Evolutionary conservation across 345 rosid species (phyloP).

Genomic region (Brassica rapa): DNA sequence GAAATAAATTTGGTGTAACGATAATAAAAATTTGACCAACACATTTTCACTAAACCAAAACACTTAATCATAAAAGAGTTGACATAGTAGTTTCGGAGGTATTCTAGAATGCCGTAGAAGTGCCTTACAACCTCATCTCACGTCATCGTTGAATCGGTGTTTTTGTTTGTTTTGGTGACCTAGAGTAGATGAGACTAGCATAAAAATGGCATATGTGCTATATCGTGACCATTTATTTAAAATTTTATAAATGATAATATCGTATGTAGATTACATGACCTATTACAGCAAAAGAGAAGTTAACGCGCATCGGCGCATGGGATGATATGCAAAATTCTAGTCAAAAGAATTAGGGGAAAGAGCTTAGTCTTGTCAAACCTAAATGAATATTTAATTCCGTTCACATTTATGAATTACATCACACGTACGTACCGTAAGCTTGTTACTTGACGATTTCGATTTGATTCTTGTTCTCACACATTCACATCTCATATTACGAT

Average conservation of each 20-base stretch:
- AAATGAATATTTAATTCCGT: slow-evolving; percentile 15
- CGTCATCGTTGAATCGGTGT: slow-evolving; percentile 12
- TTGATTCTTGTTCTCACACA: slow-evolving; percentile 14
- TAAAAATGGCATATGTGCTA: neutral
- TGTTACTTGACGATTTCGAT: slow-evolving; percentile 9
- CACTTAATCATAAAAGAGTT: slow-evolving; percentile 8
- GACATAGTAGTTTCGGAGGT: slow-evolving; percentile 10
- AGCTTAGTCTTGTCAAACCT: slow-evolving; percentile 5
- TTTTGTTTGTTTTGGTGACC: slow-evolving; percentile 15
- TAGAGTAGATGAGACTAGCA: neutral
- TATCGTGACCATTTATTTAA: neutral
- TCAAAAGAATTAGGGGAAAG: slow-evolving; percentile 29
- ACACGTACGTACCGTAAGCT: slow-evolving; percentile 2
- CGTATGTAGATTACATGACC: neutral
- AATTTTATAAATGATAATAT: neutral
- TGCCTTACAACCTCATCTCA: neutral
- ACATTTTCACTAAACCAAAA: neutral
- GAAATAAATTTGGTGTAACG: neutral
- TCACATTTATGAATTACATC: slow-evolving; percentile 11
- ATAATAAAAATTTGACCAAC: neutral
- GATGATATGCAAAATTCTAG: slow-evolving; percentile 4
- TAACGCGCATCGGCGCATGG: slow-evolving; percentile 17
- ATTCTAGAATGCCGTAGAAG: slow-evolving; percentile 29
- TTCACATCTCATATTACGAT: slow-evolving; percentile 15
- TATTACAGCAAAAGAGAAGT: neutral